Base-by-base conservation (phyloP, 441 rosid genomes). In the Populus hybrid region DNA sequence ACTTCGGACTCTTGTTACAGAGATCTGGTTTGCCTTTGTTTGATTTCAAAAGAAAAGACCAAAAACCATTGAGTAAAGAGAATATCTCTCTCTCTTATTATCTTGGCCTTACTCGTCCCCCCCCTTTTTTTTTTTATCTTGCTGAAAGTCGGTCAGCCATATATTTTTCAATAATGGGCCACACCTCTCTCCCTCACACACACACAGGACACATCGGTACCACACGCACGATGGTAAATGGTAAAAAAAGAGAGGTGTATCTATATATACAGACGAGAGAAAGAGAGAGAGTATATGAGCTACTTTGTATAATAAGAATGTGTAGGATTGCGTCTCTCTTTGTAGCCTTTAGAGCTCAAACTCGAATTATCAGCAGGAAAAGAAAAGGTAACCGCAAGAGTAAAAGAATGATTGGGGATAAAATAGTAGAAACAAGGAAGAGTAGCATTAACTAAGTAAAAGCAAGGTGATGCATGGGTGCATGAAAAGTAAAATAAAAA, bases 41-140 rank as follows among this genome's bases (percentile, higher is more conserved):
- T 74, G 87, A 78, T 84, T 78, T 82, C 81, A 53, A 56, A 87
- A 68, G 86, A 84, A 83, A 87, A 85, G 69, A 85, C 88, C 86
- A 79, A 83, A 83, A 87, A 65, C 24, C 71, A 68, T 70, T 87
- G 81, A 31, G 73, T 79, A 2, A 70, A 72, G 50, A 81, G 86
- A 87, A 81, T 78, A 36, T 86, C 50, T 63, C 68, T 80, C 73
- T 76, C 77, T 81, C 69, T 64, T 74, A 26, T 80, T 74, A 76
- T 73, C 73, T 40, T 64, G 71, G 71, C 73, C 76, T 78, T 42
- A 56, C 73, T 56, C 20, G 7, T 18, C 24, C 40, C n/a, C n/a
- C 28, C 73, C 63, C n/a, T n/a, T 59, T 40, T 8, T 2, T 29
- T 28, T 63, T 40, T 56, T 72, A 50, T 69, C 78, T 50, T 23